Base-by-base conservation (phyloP, 306 rosid genomes). In the Lathyrus aphaca region DNA sequence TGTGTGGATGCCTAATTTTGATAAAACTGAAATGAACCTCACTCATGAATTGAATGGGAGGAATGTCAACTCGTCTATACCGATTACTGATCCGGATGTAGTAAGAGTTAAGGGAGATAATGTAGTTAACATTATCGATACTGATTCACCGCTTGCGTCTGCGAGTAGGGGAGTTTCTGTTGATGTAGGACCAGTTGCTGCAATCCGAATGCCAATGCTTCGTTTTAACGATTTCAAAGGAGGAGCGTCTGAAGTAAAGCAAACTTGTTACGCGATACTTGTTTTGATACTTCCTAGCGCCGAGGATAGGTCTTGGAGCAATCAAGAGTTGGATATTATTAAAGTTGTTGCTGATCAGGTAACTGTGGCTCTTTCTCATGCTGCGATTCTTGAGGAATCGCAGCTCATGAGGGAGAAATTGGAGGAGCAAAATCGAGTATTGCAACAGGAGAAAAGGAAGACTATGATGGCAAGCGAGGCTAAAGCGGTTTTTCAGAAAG, bases 161-260 rank as follows among this genome's bases (percentile, higher is more conserved):
- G 84, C 92, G 5, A 87, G 91, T 54, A 76, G 79, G 29, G 80
- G 83, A 11, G 69, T 54, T 64, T 80, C 78, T n/a, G 86, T 86
- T 71, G 88, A 73, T 58, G 83, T 76, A 17, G 96, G 98, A 58
- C 87, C 98, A 0, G 96, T 87, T 30, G 96, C 98, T 73, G 91
- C 91, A 15, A 92, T 92, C 68, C 74, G 96, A 72, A 89, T 92
- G 95, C 98, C 98, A 3, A 89, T 92, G 98, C 98, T 92, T 56
- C 88, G 85, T 12, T 88, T 92, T 66, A 61, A 83, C 48, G 81
- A 92, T 69, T 92, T 92, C 78, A 80, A 85, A 71, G 96, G 96
- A 19, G 98, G 93, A 5, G 88, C 96, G 3, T 95, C 93, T 0
- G 96, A 92, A 86, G 14, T 76, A 32, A 80, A 73, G 7, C 83